Evolutionary conservation across 345 rosid genomes (phyloP).

Genomic region (Ricinus communis): DNA sequence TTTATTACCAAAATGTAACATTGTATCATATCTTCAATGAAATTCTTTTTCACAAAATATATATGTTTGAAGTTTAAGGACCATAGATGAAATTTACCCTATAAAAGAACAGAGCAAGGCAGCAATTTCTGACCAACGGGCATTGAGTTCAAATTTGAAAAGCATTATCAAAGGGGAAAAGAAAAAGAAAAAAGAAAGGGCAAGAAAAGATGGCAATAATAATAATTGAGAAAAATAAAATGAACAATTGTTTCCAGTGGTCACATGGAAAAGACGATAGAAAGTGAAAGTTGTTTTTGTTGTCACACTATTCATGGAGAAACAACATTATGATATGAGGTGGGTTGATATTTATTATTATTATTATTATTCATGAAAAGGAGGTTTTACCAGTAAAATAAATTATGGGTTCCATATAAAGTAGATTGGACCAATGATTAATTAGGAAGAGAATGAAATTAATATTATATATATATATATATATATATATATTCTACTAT

Average conservation of each 20-base stretch:
- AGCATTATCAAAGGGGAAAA: not conserved
- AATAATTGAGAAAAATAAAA: not conserved
- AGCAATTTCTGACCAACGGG: not conserved
- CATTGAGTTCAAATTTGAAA: constrained; percentile 23
- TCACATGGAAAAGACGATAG: constrained; percentile 34
- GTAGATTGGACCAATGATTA: not conserved
- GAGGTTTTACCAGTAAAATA: constrained; percentile 6
- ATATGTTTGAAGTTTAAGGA: no score
- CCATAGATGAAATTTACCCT: no score
- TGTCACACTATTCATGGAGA: constrained; percentile 34
- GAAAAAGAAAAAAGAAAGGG: not conserved
- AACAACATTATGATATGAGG: constrained; percentile 25
- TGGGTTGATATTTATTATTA: not conserved
- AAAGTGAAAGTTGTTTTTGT: constrained; percentile 24
- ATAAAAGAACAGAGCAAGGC: no score
- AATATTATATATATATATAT: not conserved
- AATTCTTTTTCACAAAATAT: no score
- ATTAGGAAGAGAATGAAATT: not conserved
- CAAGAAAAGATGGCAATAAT: not conserved
- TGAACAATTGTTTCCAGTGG: not conserved
- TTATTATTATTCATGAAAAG: constrained; percentile 5
- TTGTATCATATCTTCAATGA: no score
- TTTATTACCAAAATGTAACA: no score
- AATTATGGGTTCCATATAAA: not conserved
- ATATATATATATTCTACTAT: no score